Conservation (phyloP, 768 basidiomycete genomes). For the Megacollybia marginata region DNA sequence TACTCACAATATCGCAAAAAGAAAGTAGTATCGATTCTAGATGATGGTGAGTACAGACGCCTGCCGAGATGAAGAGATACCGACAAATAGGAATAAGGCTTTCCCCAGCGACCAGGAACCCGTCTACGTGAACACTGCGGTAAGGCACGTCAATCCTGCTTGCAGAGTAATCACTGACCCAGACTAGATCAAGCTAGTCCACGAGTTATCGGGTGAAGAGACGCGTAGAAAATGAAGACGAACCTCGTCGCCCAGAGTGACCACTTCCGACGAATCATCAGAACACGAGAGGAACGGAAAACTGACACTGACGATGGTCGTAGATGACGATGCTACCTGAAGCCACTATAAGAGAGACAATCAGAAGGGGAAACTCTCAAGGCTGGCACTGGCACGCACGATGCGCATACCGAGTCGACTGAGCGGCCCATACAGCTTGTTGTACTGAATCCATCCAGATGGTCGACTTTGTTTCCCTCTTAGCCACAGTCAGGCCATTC, state of each 20-base stretch:
- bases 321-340: constrained; percentile 44
- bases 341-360: constrained; percentile 28
- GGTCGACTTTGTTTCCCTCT: too few relatives aligned
- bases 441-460: background rate
- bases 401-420: constrained; percentile 35
- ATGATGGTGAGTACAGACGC: background rate
- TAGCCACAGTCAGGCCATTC: too few relatives aligned
- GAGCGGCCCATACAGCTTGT: constrained; percentile 23
- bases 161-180: constrained; percentile 27
- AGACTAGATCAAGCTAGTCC: constrained; percentile 44
- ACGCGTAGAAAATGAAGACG: constrained; percentile 4
- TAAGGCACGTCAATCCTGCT: too few relatives aligned
- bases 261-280: constrained; percentile 22
- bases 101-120: constrained; percentile 53
- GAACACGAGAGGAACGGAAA: background rate
- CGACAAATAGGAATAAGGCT: constrained; percentile 44
- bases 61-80: constrained; percentile 6
- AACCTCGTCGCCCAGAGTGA: constrained; percentile 49
- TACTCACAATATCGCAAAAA: constrained; percentile 42
- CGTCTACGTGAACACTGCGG: constrained; percentile 22
- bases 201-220: too few relatives aligned
- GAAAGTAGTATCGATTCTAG: constrained; percentile 52
- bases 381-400: constrained; percentile 24
- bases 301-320: constrained; percentile 39
- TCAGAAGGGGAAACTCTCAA: too few relatives aligned